A percentile compares a stretch with the other conserved stretches of the same genome.
phyloP scores from a whole-genome alignment of 2,329 filamentous ascomycete species.

The Fusarium luffae region DNA sequence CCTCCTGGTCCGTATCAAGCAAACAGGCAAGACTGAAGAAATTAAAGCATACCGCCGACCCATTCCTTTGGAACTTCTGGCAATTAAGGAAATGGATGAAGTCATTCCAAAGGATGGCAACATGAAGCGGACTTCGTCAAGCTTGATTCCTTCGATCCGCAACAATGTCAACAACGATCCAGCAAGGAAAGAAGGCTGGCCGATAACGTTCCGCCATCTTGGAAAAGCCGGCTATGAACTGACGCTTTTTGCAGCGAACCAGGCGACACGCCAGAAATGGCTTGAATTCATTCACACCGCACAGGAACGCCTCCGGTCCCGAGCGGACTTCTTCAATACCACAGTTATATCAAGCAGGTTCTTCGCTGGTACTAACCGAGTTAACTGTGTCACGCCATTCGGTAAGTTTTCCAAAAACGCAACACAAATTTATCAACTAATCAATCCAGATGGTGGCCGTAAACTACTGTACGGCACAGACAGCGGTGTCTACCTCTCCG shows the following conservation, averaged over 20 bases:
- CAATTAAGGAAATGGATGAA: constrained; percentile 97
- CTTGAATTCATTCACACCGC: constrained; percentile 94
- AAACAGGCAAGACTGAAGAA: constrained; percentile 92
- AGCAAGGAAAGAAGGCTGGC: constrained; percentile 80
- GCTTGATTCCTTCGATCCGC: constrained; percentile 72
- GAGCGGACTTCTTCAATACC: constrained; percentile 90
- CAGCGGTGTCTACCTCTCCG: constrained; percentile 90
- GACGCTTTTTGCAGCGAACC: constrained; percentile 87
- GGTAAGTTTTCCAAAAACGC: constrained; percentile 63
- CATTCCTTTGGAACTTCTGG: constrained; percentile 90
- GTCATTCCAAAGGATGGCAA: constrained; percentile 84
- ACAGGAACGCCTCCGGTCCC: constrained; percentile 86
- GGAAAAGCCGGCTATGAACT: constrained; percentile 95
- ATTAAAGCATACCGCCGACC: constrained; percentile 93
- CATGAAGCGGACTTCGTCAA: constrained; percentile 88
- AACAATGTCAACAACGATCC: constrained; percentile 61
- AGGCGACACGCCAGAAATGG: constrained; percentile 92
- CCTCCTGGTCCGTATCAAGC: constrained; percentile 89
- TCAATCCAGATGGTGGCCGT: constrained; percentile 80
- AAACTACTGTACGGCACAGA: constrained; percentile 97
- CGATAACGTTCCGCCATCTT: constrained; percentile 95
- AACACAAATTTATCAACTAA: constrained; percentile 35
- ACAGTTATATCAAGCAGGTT: constrained; percentile 69
- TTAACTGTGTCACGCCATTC: constrained; percentile 94
- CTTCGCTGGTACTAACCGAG: constrained; percentile 76